Base-by-base conservation (phyloP, 441 rosid species). In the California macrophylla region DNA sequence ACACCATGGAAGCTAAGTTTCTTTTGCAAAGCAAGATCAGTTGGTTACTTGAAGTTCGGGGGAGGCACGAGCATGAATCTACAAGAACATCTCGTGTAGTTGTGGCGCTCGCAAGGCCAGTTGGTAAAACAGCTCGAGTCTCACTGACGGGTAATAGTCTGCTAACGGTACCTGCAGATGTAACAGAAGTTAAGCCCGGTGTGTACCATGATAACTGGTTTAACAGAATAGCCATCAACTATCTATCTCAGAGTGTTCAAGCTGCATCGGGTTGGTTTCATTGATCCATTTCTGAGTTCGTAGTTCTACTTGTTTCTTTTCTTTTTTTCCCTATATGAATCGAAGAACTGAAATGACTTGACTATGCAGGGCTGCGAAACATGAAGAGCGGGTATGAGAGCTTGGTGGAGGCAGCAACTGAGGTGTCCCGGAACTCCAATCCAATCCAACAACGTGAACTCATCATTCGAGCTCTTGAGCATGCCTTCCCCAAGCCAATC, bases 331-430 rank as follows among this genome's bases (percentile, higher is more conserved):
- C 54, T 60, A 1, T 26, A 26, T 69, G 30, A 32, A 13, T 40
- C 23, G 12, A 20, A 30, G 50, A 29, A 21, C 2, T 2, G 18
- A 26, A 12, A 4, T 15, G 13, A 28, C 1, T 4, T 9, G 13
- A 38, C 12, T 73, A 7, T 63, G 81, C 81, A 93, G 97, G 97
- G 58, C 12, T 86, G 66, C 80, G 71, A 65, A 91, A 66, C 73
- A 60, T 23, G 63, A 78, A 75, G 77, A 78, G 71, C 9, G 95
- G 89, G 3, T 93, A 89, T 30, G 91, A 85, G 50, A 80, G 90
- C 78, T 77, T 93, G 87, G 89, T 90, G 62, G 93, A 88, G 77
- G 85, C 92, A 58, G 79, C 96, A 0, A 67, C 64, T 42, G 87
- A 82, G 30, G 85, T 82, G 47, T 82, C 84, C 0, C 56, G 71